phyloP scores from a whole-genome alignment of 1,284 basidiomycete genomes.

The Trametes polyzona region DNA sequence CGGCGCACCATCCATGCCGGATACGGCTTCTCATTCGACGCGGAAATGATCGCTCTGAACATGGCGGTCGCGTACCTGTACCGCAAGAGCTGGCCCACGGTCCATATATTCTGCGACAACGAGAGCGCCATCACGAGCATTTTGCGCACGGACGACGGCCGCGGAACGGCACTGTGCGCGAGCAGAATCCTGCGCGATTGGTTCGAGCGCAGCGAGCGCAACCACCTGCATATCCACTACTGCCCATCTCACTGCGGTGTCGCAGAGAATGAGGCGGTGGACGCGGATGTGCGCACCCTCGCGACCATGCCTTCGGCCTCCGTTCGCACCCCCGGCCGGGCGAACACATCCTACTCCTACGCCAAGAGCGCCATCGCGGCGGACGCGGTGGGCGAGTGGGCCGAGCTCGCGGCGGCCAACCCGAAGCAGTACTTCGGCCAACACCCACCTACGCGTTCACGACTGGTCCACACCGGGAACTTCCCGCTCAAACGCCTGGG shows the following conservation, averaged over 20 bases:
- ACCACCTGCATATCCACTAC: constrained; percentile 1
- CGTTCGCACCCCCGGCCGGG: too few species aligned
- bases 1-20: background rate
- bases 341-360: too few species aligned
- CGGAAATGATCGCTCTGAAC: constrained; percentile 1
- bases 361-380: too few species aligned
- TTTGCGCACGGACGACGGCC: background rate
- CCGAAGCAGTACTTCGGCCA: too few species aligned
- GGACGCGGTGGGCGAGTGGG: too few species aligned
- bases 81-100: background rate
- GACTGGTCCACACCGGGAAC: too few species aligned
- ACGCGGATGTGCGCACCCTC: constrained; percentile 1
- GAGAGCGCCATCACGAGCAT: background rate
- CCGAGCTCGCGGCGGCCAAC: too few species aligned
- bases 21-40: background rate
- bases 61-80: background rate
- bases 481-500: too few species aligned
- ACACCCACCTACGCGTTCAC: too few species aligned
- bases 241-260: constrained; percentile 3
- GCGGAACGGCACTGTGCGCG: background rate
- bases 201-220: background rate
- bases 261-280: constrained; percentile 2
- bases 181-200: constrained; percentile 1
- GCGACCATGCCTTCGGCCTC: too few species aligned
- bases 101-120: constrained; percentile 8